Conservation (phyloP, 2,329 filamentous ascomycete species). For the Xylaria sp. region DNA sequence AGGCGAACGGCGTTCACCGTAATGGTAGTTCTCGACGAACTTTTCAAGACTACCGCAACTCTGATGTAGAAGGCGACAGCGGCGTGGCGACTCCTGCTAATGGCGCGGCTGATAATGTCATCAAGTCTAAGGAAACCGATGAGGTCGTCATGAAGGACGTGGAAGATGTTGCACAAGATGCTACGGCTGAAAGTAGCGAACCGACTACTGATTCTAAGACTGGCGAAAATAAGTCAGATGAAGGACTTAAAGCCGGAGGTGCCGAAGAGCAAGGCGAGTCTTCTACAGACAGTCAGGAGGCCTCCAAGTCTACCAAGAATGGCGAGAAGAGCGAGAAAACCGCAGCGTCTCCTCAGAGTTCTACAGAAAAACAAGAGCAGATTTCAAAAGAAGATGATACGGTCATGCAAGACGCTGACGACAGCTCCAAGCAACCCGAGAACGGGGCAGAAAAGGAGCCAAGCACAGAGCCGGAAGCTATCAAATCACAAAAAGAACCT, state of each 20-base stretch:
- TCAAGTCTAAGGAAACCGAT: slow-evolving; percentile 53
- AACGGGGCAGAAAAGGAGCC: slow-evolving; percentile 40
- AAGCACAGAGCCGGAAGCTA: slow-evolving; percentile 43
- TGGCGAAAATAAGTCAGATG: slow-evolving; percentile 41
- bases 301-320: slow-evolving; percentile 52
- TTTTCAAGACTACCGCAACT: slow-evolving; percentile 64
- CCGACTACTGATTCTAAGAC: slow-evolving; percentile 42
- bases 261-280: slow-evolving; percentile 44
- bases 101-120: slow-evolving; percentile 51
- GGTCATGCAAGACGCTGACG: slow-evolving; percentile 44
- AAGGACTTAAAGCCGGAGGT: slow-evolving; percentile 38
- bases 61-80: slow-evolving; percentile 57
- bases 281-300: slow-evolving; percentile 39
- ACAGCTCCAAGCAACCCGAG: slow-evolving; percentile 34
- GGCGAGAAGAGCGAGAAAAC: slow-evolving; percentile 38
- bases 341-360: slow-evolving; percentile 23
- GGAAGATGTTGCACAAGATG: slow-evolving; percentile 39
- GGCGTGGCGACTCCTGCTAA: slow-evolving; percentile 54
- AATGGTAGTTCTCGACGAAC: slow-evolving; percentile 60
- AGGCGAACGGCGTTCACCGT: slow-evolving; percentile 74
- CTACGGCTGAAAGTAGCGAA: slow-evolving; percentile 49
- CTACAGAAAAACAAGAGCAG: slow-evolving; percentile 34
- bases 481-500: slow-evolving; percentile 41
- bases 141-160: slow-evolving; percentile 55
- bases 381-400: slow-evolving; percentile 43